Base-by-base conservation (phyloP, 768 basidiomycete species). In the Collybiopsis luxurians region DNA sequence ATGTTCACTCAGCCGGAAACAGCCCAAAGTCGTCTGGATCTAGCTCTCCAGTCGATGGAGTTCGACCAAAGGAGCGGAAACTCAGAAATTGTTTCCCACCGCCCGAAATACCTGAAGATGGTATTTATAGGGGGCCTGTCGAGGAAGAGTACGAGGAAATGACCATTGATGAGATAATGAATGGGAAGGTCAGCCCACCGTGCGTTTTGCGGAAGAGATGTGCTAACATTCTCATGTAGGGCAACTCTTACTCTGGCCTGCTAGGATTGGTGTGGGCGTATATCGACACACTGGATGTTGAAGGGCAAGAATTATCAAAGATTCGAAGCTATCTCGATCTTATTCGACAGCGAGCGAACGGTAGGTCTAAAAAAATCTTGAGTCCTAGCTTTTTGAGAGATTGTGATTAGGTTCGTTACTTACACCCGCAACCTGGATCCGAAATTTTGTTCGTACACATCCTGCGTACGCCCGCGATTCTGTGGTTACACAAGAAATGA, bases 401-500 rank as follows among this genome's bases (percentile, higher is more conserved):
- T 17, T 51, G 50, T 52, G 49, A 24, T n/a, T 56, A 94, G 94
- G 93, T 21, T 78, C 86, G 5, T 75, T 98, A 24, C 69, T 84
- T 67, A 98, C 97, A 0, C 84, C 92, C 6, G 97, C 97, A 11
- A 84, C 86, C 3, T 99, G 94, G 94, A 95, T 97, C 56, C 83
- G 97, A 34, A 80, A 89, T 46, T 98, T 98, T 72, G 90, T 99
- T 42, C 84, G 86, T 24, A 81, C 86, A 1, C 97, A 99, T 69
- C 92, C 95, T 7, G 81, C 75, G n/a, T 99, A 99, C 75, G 87
- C 89, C 69, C 80, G 84, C 49, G 94, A 99, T 73, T 96, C 94
- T n/a, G 88, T 90, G 50, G 92, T 99, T 19, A 89, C 79, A 50
- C 82, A 92, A 64, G 86, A 90, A 71, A 93, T 98, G 66, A 97